Evolutionary conservation across 805 yeast species (phyloP).

Genomic region (Saccharomyces jurei): DNA sequence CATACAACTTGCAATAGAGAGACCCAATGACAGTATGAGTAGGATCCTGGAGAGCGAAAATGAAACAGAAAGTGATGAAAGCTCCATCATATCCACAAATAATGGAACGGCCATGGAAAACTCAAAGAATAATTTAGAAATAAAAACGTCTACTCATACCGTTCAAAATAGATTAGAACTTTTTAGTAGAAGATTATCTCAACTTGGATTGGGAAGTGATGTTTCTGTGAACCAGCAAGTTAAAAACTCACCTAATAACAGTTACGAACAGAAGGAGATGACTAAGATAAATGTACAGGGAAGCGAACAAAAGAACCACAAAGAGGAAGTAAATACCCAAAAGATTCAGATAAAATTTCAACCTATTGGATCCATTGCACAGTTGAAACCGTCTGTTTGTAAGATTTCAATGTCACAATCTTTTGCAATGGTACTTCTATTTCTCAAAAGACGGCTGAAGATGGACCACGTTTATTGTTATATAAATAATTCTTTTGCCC

Average conservation of each 20-base stretch:
- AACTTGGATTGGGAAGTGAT: slow-evolving; percentile 19
- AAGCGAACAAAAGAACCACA: not conserved
- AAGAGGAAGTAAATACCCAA: not conserved
- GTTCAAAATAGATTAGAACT: slow-evolving; percentile 22
- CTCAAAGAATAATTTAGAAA: not conserved
- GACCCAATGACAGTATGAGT: slow-evolving; percentile 16
- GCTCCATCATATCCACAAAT: not conserved
- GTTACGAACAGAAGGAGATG: slow-evolving; percentile 1
- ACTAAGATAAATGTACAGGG: not conserved
- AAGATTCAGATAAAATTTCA: slow-evolving; percentile 25
- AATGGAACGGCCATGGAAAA: slow-evolving; percentile 2
- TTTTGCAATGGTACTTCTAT: slow-evolving; percentile 20
- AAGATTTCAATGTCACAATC: slow-evolving; percentile 24
- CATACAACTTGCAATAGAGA: not conserved
- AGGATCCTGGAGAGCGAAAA: slow-evolving; percentile 26
- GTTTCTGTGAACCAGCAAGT: slow-evolving; percentile 3
- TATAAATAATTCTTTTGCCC: slow-evolving; percentile 32
- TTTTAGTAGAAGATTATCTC: slow-evolving; percentile 20
- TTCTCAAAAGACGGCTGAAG: slow-evolving; percentile 18
- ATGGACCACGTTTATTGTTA: slow-evolving; percentile 25
- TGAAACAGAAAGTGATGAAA: slow-evolving; percentile 10
- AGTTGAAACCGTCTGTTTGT: slow-evolving; percentile 22
- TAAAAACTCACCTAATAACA: not conserved
- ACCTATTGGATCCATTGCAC: slow-evolving; percentile 26
- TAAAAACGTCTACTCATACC: not conserved